These are phyloP conservation scores for Pythium pyrilobum DNA, from an alignment of 352 stramenopile genomes.

Conservation along the genomic window DNA sequence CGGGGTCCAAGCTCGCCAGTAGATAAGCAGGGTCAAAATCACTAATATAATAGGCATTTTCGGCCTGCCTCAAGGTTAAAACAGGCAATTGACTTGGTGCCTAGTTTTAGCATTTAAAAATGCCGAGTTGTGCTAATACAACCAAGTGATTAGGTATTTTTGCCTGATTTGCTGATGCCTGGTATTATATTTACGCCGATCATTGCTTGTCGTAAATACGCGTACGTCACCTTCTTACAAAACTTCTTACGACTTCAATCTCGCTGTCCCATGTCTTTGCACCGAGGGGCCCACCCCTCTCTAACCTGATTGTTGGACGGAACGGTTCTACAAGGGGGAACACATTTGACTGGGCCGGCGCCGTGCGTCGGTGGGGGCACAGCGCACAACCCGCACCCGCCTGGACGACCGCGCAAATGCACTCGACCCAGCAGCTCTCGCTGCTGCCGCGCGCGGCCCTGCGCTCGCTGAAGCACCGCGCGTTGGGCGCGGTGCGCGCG, in stretches of 20 bases:
- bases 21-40: too few relatives aligned
- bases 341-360: constrained; percentile 15
- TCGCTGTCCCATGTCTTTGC: constrained; percentile 13
- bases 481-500: neutral
- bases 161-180: too few relatives aligned
- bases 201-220: neutral
- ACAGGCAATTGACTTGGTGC: too few relatives aligned
- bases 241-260: constrained; percentile 21
- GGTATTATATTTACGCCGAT: neutral
- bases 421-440: neutral
- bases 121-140: too few relatives aligned
- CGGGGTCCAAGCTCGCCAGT: too few relatives aligned
- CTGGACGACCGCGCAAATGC: neutral
- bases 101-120: too few relatives aligned
- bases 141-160: too few relatives aligned
- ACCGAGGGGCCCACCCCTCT: neutral
- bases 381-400: neutral
- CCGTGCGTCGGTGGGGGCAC: neutral
- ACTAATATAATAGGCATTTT: too few relatives aligned
- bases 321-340: neutral
- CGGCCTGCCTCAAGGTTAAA: too few relatives aligned
- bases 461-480: neutral
- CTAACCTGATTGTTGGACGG: neutral
- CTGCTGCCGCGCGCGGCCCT: constrained; percentile 1
- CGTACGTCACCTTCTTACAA: neutral